Evolutionary conservation across 2,329 filamentous ascomycete species (phyloP).

Genomic region (Venturiaceae sp.): DNA sequence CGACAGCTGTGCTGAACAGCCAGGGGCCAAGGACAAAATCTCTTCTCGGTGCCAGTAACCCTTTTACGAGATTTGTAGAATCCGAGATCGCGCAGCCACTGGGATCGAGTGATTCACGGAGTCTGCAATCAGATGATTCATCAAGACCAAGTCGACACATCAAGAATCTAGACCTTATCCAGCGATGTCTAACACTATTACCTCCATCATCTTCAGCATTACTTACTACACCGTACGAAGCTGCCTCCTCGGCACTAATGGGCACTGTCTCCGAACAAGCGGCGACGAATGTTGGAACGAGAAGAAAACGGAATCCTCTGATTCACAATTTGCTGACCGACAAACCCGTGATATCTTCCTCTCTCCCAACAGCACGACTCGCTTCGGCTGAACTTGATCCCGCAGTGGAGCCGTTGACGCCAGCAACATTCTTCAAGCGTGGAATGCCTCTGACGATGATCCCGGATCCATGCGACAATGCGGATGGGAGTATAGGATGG

Average conservation of each 20-base stretch:
- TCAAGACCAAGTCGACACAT: constrained; percentile 35
- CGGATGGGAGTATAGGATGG: constrained; percentile 42
- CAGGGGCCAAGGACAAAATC: constrained; percentile 6
- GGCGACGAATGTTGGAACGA: constrained; percentile 41
- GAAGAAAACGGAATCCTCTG: constrained; percentile 66
- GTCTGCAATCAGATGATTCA: constrained; percentile 10
- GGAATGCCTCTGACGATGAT: constrained; percentile 84
- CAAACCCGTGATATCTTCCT: constrained; percentile 86
- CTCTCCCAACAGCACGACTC: constrained; percentile 61
- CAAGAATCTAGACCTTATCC: constrained; percentile 65
- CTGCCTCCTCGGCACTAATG: constrained; percentile 48
- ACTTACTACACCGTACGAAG: constrained; percentile 78
- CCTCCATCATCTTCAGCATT: constrained; percentile 79
- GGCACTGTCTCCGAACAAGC: constrained; percentile 13
- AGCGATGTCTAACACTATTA: constrained; percentile 61
- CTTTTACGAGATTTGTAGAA: constrained; percentile 33
- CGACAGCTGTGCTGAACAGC: not conserved
- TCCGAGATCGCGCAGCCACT: constrained; percentile 11
- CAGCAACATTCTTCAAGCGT: constrained; percentile 78
- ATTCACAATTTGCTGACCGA: constrained; percentile 96
- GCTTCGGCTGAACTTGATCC: constrained; percentile 10
- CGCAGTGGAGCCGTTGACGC: constrained; percentile 25
- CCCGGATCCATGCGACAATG: constrained; percentile 54
- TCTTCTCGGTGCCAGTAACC: constrained; percentile 26
- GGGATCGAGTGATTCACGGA: not conserved